Percentiles rank a stretch among this genome's conserved stretches.
These are phyloP conservation scores for Sporothrix phasma DNA, from an alignment of 2,329 filamentous ascomycete genomes.

Conservation along the genomic window DNA sequence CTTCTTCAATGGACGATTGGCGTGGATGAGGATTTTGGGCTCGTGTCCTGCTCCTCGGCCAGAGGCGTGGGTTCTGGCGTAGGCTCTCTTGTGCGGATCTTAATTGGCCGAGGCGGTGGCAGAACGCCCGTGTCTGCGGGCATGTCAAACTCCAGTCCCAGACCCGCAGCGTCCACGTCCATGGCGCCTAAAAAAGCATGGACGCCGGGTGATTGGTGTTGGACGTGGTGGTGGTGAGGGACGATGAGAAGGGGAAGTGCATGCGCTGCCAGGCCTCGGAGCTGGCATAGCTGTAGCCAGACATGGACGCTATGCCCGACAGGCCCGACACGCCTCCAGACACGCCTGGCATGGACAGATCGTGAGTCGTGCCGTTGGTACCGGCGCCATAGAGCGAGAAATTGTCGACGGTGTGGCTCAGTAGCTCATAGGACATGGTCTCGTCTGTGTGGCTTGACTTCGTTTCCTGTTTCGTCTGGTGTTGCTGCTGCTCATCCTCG, in stretches of 20 bases:
- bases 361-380: background rate
- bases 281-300: background rate
- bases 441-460: too few species aligned
- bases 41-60: background rate
- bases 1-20: background rate
- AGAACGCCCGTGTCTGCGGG: background rate
- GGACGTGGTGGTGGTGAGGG: background rate
- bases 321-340: too few species aligned
- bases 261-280: background rate
- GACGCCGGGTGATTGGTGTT: background rate
- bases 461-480: too few species aligned
- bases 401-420: background rate
- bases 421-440: background rate
- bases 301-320: too few species aligned
- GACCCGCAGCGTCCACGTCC: background rate
- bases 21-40: background rate
- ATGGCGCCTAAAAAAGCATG: background rate
- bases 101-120: background rate
- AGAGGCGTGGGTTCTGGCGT: background rate
- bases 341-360: too few species aligned
- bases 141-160: background rate
- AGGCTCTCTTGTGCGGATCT: background rate
- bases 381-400: background rate
- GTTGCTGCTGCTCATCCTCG: background rate
- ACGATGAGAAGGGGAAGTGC: background rate